These are phyloP conservation scores for Neostapfia colusana DNA, from an alignment of 176 grass and related monocot species.

Conservation along the genomic window DNA sequence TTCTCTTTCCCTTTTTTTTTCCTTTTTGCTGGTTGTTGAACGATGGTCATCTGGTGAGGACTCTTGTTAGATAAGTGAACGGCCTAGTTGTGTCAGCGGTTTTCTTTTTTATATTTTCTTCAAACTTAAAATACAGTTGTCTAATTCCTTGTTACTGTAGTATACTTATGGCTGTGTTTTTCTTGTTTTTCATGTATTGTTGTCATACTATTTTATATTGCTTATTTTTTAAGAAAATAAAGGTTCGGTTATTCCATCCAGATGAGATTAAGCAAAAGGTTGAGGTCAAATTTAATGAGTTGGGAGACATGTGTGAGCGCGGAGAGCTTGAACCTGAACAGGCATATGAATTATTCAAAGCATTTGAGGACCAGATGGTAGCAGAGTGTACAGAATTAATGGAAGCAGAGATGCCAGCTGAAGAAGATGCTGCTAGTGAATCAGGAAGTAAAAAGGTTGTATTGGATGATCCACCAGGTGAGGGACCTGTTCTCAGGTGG, in stretches of 20 bases:
- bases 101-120: not conserved
- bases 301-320: conserved; percentile 76
- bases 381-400: conserved; percentile 57
- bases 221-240: not conserved
- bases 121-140: conserved; percentile 7
- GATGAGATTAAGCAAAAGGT: conserved; percentile 95
- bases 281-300: conserved; percentile 73
- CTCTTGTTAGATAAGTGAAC: not conserved
- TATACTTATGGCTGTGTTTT: not conserved
- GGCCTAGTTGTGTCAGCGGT: not conserved
- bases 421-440: conserved; percentile 44
- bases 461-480: conserved; percentile 81
- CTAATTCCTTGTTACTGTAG: not conserved
- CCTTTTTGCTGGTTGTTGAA: not conserved
- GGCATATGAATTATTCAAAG: conserved; percentile 86
- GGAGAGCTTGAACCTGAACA: conserved; percentile 81
- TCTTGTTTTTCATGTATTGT: conserved; percentile 24
- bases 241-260: conserved; percentile 41
- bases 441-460: conserved; percentile 48
- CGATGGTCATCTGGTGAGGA: not conserved
- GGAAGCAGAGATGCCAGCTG: conserved; percentile 51
- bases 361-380: conserved; percentile 86
- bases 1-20: too few species aligned
- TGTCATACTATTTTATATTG: conserved; percentile 12
- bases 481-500: conserved; percentile 89